Evolutionary conservation across 2,329 filamentous ascomycete genomes (phyloP), one percentile per base, ranked within the genome.

Genomic region (Epichloe baconii): DNA sequence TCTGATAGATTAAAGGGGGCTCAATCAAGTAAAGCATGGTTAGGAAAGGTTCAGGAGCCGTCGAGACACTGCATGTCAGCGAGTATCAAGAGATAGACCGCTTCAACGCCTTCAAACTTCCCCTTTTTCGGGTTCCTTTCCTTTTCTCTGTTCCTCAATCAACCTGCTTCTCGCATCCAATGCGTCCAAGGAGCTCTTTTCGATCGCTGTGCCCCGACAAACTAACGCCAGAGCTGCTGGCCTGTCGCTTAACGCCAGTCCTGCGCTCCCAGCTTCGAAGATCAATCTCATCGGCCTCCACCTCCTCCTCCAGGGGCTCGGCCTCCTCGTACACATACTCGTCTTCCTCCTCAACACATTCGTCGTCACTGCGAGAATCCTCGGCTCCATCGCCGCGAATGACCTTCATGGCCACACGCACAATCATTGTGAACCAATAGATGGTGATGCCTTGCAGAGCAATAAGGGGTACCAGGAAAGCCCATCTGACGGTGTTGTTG

Each of bases 371-470:
- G 52, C 93, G 82, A 31, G 81, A 78, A 62, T 98, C 93, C 56
- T 96, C 89, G 5, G 91, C 89, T 40, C 80, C 75, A 34, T 76
- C 78, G 37, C 91, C 90, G 47, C 76, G 78, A 40, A 97, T 64
- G 7, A 97, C 89, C 53, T 83, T 83, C 55, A 85, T 76, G 21
- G 89, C 89, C 2, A 98, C 86, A 52, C 82, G 80, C 43, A 90
- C 68, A 59, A 97, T 95, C 81, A 95, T 86, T 55, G 74, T 77
- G 61, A 97, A 95, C 93, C 93, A 98, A 55, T 86, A 76, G 35
- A 95, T 72, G 38, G 86, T 89, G 51, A 98, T 78, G 19, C 76
- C 72, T 68, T 97, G 89, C 21, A 98, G 74, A 36, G 82, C 77
- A 14, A 93, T 72, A 2, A 98, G 79, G 40, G 88, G 76, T 12